A percentile compares a stretch with the other conserved stretches of the same genome.
phyloP scores from a whole-genome alignment of 1,284 basidiomycete species.

The Sporisorium graminicola region DNA sequence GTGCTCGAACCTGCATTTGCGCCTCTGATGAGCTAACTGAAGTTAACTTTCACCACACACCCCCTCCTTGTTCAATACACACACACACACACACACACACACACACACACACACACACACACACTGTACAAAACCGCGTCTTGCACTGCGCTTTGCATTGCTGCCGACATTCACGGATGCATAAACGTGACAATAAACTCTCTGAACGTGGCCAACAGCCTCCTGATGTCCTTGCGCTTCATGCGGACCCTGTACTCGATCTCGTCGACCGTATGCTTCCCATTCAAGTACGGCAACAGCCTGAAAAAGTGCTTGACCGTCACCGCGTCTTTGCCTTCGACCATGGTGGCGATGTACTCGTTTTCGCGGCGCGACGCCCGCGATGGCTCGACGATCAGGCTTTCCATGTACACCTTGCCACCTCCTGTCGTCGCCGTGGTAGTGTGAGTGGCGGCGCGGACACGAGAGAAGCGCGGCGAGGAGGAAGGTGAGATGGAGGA shows the following conservation, averaged over 20 bases:
- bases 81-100: no score
- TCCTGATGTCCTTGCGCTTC: conserved; percentile 50
- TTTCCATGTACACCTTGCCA: background rate
- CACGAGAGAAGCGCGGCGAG: background rate
- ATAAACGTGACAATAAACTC: conserved; percentile 60
- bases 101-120: conserved; percentile 6
- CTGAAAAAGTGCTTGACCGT: conserved; percentile 50
- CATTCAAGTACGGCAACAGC: conserved; percentile 66
- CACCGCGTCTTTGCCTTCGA: conserved; percentile 77
- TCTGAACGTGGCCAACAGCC: conserved; percentile 52
- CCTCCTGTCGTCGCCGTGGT: background rate
- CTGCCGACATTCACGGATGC: conserved; percentile 49
- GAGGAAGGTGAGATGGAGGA: conserved; percentile 6
- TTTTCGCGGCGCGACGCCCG: conserved; percentile 81
- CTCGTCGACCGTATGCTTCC: conserved; percentile 67
- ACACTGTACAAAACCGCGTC: background rate
- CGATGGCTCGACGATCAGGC: conserved; percentile 84
- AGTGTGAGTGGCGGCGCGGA: background rate
- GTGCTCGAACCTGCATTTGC: conserved; percentile 71
- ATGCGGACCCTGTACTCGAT: conserved; percentile 57
- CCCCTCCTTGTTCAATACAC: no score
- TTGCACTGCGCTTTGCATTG: no score
- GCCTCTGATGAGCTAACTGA: conserved; percentile 33
- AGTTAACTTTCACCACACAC: background rate
- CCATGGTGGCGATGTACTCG: conserved; percentile 85